A percentile compares a stretch with the other conserved stretches of the same genome.
These are phyloP conservation scores for Canavalia ensiformis DNA, from an alignment of 306 rosid genomes.

Conservation along the genomic window DNA sequence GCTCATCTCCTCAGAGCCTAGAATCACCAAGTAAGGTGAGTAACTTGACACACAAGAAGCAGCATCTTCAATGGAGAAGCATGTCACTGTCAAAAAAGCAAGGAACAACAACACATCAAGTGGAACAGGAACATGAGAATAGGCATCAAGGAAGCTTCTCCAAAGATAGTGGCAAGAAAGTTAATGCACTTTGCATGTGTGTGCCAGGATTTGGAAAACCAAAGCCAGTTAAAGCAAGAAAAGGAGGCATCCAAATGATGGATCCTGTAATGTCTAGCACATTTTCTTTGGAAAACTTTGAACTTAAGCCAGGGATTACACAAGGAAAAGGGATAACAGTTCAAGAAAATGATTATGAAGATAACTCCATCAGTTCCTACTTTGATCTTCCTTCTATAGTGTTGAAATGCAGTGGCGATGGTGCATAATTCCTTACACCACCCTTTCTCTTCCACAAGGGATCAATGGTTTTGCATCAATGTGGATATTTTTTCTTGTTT, in stretches of 20 bases:
- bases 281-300: conserved; percentile 81
- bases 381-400: conserved; percentile 79
- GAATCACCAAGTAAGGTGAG: conserved; percentile 48
- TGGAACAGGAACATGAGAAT: conserved; percentile 40
- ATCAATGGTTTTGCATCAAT: background rate
- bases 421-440: conserved; percentile 56
- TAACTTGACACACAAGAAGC: conserved; percentile 39
- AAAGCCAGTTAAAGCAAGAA: conserved; percentile 61
- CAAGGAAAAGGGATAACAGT: conserved; percentile 48
- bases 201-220: conserved; percentile 71
- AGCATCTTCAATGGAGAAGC: conserved; percentile 50
- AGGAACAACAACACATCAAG: conserved; percentile 46
- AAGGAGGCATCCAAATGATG: conserved; percentile 45
- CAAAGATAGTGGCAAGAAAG: conserved; percentile 47
- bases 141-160: conserved; percentile 41
- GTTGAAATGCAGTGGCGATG: conserved; percentile 54
- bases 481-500: too few species aligned
- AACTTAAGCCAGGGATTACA: conserved; percentile 72
- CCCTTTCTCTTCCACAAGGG: conserved; percentile 44
- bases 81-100: conserved; percentile 58
- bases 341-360: conserved; percentile 53
- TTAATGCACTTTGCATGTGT: conserved; percentile 69
- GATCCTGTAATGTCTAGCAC: conserved; percentile 65
- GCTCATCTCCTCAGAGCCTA: conserved; percentile 58
- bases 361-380: conserved; percentile 64